phyloP scores from a whole-genome alignment of 2,329 filamentous ascomycete genomes.

The Penicillium sp. region DNA sequence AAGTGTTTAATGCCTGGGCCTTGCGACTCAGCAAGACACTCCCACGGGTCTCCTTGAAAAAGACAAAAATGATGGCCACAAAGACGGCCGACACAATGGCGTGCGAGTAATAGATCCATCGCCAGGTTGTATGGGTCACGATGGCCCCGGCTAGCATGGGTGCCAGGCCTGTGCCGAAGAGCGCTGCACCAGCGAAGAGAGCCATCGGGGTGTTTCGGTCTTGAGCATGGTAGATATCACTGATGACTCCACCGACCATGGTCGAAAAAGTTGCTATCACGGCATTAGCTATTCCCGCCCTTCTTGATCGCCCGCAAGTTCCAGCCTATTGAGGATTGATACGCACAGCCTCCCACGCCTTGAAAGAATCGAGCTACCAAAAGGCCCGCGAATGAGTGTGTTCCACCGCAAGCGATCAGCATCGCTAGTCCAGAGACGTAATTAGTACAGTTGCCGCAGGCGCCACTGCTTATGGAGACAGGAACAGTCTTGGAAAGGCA shows the following conservation, averaged over 20 bases:
- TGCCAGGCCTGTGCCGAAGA: slow-evolving; percentile 73
- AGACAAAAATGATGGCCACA: slow-evolving; percentile 57
- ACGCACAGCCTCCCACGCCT: slow-evolving; percentile 67
- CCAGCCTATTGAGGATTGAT: slow-evolving; percentile 9
- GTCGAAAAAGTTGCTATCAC: slow-evolving; percentile 61
- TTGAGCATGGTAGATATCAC: slow-evolving; percentile 73
- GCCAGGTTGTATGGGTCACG: slow-evolving; percentile 62
- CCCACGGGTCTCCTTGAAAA: slow-evolving; percentile 77
- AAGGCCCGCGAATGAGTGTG: slow-evolving; percentile 65
- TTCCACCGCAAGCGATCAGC: slow-evolving; percentile 61
- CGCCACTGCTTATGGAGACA: no score
- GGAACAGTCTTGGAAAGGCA: neutral
- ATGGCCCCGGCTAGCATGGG: slow-evolving; percentile 68
- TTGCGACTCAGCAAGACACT: slow-evolving; percentile 73
- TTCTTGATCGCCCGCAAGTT: neutral
- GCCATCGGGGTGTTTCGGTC: slow-evolving; percentile 87
- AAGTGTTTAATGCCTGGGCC: slow-evolving; percentile 66
- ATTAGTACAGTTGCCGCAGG: slow-evolving; percentile 2
- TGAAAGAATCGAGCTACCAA: slow-evolving; percentile 68
- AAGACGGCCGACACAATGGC: slow-evolving; percentile 62
- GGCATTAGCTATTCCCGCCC: neutral
- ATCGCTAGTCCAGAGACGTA: neutral
- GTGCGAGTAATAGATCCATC: slow-evolving; percentile 87
- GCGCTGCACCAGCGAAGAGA: slow-evolving; percentile 70
- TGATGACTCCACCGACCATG: slow-evolving; percentile 87